Evolutionary conservation across 2,329 filamentous ascomycete genomes (phyloP).

Genomic region (Myotisia sp.): DNA sequence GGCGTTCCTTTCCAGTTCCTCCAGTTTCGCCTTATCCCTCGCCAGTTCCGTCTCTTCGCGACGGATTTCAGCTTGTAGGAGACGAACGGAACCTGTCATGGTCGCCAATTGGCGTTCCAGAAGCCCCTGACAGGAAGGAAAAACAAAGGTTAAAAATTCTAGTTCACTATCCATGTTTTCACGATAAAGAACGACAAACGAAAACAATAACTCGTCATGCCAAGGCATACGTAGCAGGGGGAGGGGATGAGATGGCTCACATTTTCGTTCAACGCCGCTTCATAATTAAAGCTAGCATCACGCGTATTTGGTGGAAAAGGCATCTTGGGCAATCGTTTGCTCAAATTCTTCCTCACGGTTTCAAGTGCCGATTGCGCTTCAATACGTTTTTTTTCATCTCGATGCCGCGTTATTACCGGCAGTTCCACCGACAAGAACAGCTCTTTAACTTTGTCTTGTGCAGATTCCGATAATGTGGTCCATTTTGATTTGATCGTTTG

Average conservation of each 20-base stretch:
- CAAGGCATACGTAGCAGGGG: slow-evolving; percentile 14
- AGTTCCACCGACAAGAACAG: slow-evolving; percentile 30
- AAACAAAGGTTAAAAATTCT: slow-evolving; percentile 6
- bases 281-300: slow-evolving; percentile 31
- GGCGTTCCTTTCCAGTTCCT: slow-evolving; percentile 31
- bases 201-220: too few species aligned
- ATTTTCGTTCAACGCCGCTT: slow-evolving; percentile 30
- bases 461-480: slow-evolving; percentile 29
- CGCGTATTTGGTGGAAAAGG: slow-evolving; percentile 32
- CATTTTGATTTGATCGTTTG: slow-evolving; percentile 33
- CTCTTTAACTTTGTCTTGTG: slow-evolving; percentile 29
- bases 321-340: slow-evolving; percentile 31
- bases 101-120: slow-evolving; percentile 29
- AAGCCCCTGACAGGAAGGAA: slow-evolving; percentile 16
- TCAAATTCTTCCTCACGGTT: slow-evolving; percentile 29
- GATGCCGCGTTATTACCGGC: slow-evolving; percentile 30
- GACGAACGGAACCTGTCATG: slow-evolving; percentile 25
- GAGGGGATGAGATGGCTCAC: too few species aligned
- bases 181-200: too few species aligned
- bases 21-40: slow-evolving; percentile 26
- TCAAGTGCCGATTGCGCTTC: slow-evolving; percentile 29
- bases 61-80: slow-evolving; percentile 29
- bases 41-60: slow-evolving; percentile 30
- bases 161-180: slow-evolving; percentile 9
- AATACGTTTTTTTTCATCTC: slow-evolving; percentile 29